These are phyloP conservation scores for Torulaspora quercuum DNA, from an alignment of 805 yeast species.

Conservation along the genomic window DNA sequence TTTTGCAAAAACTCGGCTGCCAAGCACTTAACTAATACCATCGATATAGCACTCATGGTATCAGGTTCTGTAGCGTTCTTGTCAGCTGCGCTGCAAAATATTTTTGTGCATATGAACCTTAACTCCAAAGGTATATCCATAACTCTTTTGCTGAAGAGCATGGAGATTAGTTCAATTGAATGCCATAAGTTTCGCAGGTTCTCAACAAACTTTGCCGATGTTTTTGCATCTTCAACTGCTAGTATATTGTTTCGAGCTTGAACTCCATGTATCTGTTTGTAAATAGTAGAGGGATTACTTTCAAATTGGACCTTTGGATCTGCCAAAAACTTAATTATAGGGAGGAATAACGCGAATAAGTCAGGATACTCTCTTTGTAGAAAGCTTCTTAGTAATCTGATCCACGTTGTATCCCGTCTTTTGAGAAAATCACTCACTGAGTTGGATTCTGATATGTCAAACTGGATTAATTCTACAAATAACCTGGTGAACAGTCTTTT, in stretches of 20 bases:
- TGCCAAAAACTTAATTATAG: constrained; percentile 38
- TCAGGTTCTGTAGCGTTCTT: constrained; percentile 60
- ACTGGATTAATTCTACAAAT: constrained; percentile 45
- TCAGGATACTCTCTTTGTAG: constrained; percentile 40
- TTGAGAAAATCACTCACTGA: constrained; percentile 29
- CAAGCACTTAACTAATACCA: constrained; percentile 28
- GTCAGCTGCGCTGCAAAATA: constrained; percentile 40
- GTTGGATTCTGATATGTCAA: constrained; percentile 37
- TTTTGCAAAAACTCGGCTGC: constrained; percentile 26
- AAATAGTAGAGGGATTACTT: constrained; percentile 69
- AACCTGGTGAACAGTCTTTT: constrained; percentile 63
- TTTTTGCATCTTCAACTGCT: constrained; percentile 79
- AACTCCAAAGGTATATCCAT: constrained; percentile 54
- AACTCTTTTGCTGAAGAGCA: constrained; percentile 41
- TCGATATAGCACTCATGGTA: constrained; percentile 57
- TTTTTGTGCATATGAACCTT: constrained; percentile 50
- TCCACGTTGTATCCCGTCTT: constrained; percentile 40
- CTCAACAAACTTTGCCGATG: constrained; percentile 62
- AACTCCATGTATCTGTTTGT: constrained; percentile 40
- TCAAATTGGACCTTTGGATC: constrained; percentile 57
- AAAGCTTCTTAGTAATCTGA: constrained; percentile 41
- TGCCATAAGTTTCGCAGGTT: constrained; percentile 77
- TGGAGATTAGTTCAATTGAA: constrained; percentile 57
- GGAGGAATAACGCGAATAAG: constrained; percentile 35
- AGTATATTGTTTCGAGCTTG: constrained; percentile 49